Percentiles rank a stretch among this genome's conserved stretches.
Evolutionary conservation across 345 rosid species (phyloP).

Genomic region (Ricinus communis): DNA sequence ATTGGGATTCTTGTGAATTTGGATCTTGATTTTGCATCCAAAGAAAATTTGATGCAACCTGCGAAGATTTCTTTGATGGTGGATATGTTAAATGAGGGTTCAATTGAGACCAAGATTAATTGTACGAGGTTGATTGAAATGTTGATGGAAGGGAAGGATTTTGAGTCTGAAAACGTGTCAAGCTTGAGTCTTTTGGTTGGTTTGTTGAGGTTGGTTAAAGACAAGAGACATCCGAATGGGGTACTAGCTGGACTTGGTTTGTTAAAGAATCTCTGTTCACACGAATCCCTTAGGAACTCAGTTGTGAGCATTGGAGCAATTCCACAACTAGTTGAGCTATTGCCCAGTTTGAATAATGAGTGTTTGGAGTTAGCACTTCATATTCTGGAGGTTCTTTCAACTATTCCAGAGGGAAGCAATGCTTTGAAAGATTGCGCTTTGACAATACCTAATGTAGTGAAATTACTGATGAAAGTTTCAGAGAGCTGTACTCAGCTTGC

Average conservation of each 20-base stretch:
- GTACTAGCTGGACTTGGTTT: constrained; percentile 26
- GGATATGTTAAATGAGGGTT: constrained; percentile 70
- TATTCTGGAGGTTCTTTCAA: constrained; percentile 25
- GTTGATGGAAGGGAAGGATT: constrained; percentile 55
- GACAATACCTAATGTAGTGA: constrained; percentile 38
- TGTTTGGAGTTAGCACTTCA: constrained; percentile 30
- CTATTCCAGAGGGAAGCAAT: constrained; percentile 23
- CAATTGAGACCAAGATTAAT: constrained; percentile 59
- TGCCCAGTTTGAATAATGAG: constrained; percentile 30
- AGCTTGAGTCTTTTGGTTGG: constrained; percentile 37
- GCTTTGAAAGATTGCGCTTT: constrained; percentile 29
- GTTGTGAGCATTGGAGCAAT: constrained; percentile 30
- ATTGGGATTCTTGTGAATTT: constrained; percentile 66
- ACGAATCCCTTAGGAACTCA: constrained; percentile 25
- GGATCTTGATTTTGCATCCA: constrained; percentile 55
- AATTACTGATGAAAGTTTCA: constrained; percentile 32
- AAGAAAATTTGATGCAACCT: constrained; percentile 59
- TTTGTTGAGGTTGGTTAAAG: constrained; percentile 33
- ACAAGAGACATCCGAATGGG: constrained; percentile 30
- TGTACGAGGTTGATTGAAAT: constrained; percentile 52
- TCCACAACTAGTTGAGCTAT: constrained; percentile 28
- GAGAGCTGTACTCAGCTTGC: constrained; percentile 32
- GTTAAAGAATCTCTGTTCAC: constrained; percentile 25
- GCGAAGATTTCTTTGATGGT: constrained; percentile 60
- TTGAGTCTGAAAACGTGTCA: constrained; percentile 26